phyloP scores from a whole-genome alignment of 2,329 filamentous ascomycete species.

The Botryotinia globosa region DNA sequence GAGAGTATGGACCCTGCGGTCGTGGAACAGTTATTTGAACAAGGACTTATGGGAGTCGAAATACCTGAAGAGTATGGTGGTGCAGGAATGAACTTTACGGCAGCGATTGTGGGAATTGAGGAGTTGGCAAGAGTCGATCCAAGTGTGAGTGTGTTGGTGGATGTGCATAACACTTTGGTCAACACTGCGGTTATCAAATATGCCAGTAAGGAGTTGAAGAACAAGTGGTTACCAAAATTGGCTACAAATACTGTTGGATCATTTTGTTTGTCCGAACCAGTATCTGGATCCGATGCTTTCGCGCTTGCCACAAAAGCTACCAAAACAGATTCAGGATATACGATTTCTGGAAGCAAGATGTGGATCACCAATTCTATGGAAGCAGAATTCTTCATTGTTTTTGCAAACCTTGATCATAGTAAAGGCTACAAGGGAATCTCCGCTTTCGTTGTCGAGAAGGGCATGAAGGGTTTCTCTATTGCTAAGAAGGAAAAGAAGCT shows the following conservation, averaged over 20 bases:
- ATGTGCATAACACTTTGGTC: slow-evolving; percentile 97
- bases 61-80: slow-evolving; percentile 97
- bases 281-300: slow-evolving; percentile 93
- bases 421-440: slow-evolving; percentile 97
- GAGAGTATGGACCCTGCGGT: slow-evolving; percentile 87
- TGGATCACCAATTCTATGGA: slow-evolving; percentile 99
- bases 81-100: slow-evolving; percentile 97
- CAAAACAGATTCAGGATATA: slow-evolving; percentile 79
- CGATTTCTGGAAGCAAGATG: slow-evolving; percentile 93
- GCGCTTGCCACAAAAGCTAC: slow-evolving; percentile 88
- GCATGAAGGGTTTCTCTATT: slow-evolving; percentile 82
- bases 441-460: slow-evolving; percentile 92
- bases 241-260: slow-evolving; percentile 88
- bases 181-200: slow-evolving; percentile 91
- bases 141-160: slow-evolving; percentile 89
- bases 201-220: slow-evolving; percentile 72
- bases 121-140: slow-evolving; percentile 93
- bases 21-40: slow-evolving; percentile 93
- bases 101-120: slow-evolving; percentile 94
- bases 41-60: slow-evolving; percentile 95
- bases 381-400: slow-evolving; percentile 93
- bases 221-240: slow-evolving; percentile 83
- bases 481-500: slow-evolving; percentile 99
- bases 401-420: slow-evolving; percentile 88
- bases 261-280: slow-evolving; percentile 90